These are phyloP conservation scores for Colletotrichum sp. DNA, from an alignment of 2,329 filamentous ascomycete species.

Conservation along the genomic window DNA sequence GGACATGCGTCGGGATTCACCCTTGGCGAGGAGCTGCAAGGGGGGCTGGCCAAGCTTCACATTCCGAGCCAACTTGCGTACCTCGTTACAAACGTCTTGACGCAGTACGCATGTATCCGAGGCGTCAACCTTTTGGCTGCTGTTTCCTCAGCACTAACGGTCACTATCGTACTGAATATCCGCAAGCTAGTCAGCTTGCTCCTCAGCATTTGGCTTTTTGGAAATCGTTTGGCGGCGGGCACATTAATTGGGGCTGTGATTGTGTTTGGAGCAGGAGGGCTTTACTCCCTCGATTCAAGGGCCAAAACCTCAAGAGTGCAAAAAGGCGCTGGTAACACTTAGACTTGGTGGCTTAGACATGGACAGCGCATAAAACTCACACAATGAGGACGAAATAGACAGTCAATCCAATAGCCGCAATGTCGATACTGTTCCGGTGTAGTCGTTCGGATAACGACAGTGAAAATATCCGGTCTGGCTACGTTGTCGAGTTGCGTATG, in stretches of 20 bases:
- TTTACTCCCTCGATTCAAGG: slow-evolving; percentile 81
- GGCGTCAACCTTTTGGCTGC: slow-evolving; percentile 95
- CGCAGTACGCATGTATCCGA: slow-evolving; percentile 93
- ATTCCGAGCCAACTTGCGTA: slow-evolving; percentile 75
- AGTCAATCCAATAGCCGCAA: not conserved
- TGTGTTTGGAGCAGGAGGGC: slow-evolving; percentile 87
- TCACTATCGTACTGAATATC: slow-evolving; percentile 95
- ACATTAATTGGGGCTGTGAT: slow-evolving; percentile 82
- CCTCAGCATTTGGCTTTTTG: slow-evolving; percentile 92
- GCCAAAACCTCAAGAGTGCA: slow-evolving; percentile 30
- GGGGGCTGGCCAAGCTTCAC: slow-evolving; percentile 39
- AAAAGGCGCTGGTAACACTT: slow-evolving; percentile 8
- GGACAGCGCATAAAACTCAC: not conserved
- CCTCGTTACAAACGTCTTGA: slow-evolving; percentile 78
- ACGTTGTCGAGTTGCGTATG: not conserved
- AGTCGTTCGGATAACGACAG: not conserved
- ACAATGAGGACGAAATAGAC: not conserved
- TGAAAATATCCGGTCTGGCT: not conserved
- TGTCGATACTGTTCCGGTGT: not conserved
- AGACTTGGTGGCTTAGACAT: not conserved
- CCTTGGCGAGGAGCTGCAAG: slow-evolving; percentile 41
- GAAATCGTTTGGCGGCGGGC: slow-evolving; percentile 76
- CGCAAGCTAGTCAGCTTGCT: slow-evolving; percentile 91
- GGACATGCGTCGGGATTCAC: slow-evolving; percentile 26
- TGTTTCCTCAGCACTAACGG: slow-evolving; percentile 87